A percentile compares a stretch with the other conserved stretches of the same genome.
Conservation (phyloP, 1,139 yeast genomes). For the Kazachstania sp. region DNA sequence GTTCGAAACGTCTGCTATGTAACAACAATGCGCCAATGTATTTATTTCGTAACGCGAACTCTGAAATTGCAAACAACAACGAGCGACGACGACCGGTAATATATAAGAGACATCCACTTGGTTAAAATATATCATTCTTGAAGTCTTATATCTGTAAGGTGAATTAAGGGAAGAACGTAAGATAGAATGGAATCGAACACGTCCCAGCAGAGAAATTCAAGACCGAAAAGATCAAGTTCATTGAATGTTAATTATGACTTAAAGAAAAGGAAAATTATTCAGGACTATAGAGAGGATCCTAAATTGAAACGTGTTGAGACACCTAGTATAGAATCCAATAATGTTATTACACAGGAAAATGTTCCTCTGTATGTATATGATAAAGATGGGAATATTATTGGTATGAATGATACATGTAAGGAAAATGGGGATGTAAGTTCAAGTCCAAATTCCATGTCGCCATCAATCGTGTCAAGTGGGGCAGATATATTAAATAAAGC, state of each 20-base stretch:
- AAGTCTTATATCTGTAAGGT: too few species aligned
- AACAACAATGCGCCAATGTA: too few species aligned
- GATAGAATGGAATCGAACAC: background rate
- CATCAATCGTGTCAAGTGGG: background rate
- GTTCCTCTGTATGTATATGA: constrained; percentile 15
- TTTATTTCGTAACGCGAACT: too few species aligned
- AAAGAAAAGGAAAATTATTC: constrained; percentile 26
- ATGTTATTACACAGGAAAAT: background rate
- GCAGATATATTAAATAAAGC: constrained; percentile 24
- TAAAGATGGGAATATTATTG: constrained; percentile 16
- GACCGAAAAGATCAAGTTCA: constrained; percentile 28
- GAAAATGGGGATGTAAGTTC: background rate
- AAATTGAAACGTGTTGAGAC: background rate
- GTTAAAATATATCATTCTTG: too few species aligned
- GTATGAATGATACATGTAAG: constrained; percentile 16
- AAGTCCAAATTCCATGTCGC: background rate
- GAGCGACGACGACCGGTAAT: too few species aligned
- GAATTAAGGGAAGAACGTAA: background rate
- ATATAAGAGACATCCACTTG: too few species aligned
- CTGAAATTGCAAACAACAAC: too few species aligned
- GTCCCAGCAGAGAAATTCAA: constrained; percentile 4
- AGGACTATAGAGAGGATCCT: constrained; percentile 15
- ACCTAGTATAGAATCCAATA: background rate
- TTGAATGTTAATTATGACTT: constrained; percentile 27
- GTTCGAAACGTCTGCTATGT: too few species aligned